Evolutionary conservation across 2,329 filamentous ascomycete species (phyloP).

Genomic region (Thelonectria olida): DNA sequence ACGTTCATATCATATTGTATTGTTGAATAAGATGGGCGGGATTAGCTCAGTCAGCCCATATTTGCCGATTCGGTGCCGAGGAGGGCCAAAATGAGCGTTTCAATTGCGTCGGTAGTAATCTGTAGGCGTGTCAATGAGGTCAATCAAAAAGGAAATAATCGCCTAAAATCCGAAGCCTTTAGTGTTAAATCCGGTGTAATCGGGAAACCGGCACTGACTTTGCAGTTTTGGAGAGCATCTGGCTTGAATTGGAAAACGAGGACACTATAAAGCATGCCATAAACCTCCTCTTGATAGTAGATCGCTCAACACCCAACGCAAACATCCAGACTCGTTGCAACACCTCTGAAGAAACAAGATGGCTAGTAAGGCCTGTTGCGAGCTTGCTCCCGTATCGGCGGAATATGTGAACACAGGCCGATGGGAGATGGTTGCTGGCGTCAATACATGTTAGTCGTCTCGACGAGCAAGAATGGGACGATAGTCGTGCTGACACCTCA

Average conservation of each 20-base stretch:
- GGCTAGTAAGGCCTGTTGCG: conserved; percentile 37
- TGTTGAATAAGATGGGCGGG: neutral
- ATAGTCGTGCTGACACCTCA: too few species aligned
- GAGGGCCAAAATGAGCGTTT: neutral
- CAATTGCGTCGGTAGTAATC: neutral
- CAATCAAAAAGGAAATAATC: neutral
- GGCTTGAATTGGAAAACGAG: too few species aligned
- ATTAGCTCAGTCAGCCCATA: neutral
- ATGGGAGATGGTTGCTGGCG: conserved; percentile 50
- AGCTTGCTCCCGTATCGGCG: conserved; percentile 49
- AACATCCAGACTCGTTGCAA: neutral
- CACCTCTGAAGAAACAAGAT: neutral
- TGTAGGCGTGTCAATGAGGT: neutral
- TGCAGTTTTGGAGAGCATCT: too few species aligned
- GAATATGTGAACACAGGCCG: conserved; percentile 52
- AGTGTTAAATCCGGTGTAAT: neutral
- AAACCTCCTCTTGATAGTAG: too few species aligned
- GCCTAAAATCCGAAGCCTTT: neutral
- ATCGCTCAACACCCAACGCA: neutral
- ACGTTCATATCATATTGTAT: neutral
- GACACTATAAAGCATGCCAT: too few species aligned
- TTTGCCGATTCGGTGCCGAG: conserved; percentile 5
- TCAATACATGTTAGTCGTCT: conserved; percentile 51
- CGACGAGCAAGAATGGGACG: neutral
- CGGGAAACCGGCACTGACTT: neutral